A percentile compares a stretch with the other conserved stretches of the same genome.
phyloP scores from a whole-genome alignment of 352 stramenopile genomes.

The Phytophthora lateralis region DNA sequence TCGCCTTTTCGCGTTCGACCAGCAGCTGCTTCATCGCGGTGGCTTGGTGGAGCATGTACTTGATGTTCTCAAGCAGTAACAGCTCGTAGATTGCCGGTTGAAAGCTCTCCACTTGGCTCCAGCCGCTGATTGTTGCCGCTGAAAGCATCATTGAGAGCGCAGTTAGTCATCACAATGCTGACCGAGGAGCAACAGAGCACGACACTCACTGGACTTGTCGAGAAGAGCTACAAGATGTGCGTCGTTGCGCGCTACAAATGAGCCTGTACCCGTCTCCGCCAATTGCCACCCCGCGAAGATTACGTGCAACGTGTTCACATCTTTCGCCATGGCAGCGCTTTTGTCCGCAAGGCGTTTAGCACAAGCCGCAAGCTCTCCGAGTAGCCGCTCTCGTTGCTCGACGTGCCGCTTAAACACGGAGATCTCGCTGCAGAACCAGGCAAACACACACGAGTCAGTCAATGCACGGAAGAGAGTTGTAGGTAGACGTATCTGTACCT shows the following conservation, averaged over 20 bases:
- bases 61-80: conserved; percentile 64
- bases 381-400: conserved; percentile 57
- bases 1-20: conserved; percentile 43
- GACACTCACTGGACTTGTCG: conserved; percentile 49
- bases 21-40: conserved; percentile 71
- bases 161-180: conserved; percentile 3
- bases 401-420: conserved; percentile 60
- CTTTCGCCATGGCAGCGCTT: conserved; percentile 55
- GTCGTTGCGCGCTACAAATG: conserved; percentile 29
- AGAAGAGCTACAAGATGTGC: conserved; percentile 44
- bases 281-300: conserved; percentile 68
- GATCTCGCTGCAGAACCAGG: conserved; percentile 43
- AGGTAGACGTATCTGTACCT: conserved; percentile 29
- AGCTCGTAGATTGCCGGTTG: conserved; percentile 73
- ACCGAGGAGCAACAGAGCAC: background rate
- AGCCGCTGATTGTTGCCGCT: conserved; percentile 49
- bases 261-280: conserved; percentile 34
- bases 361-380: conserved; percentile 50
- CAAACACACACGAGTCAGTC: conserved; percentile 2
- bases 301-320: conserved; percentile 51
- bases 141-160: background rate
- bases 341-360: conserved; percentile 73
- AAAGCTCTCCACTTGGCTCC: conserved; percentile 54
- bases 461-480: background rate
- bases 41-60: conserved; percentile 65